phyloP scores from a whole-genome alignment of 2,329 filamentous ascomycete genomes.

The Pochonia chlamydosporia region DNA sequence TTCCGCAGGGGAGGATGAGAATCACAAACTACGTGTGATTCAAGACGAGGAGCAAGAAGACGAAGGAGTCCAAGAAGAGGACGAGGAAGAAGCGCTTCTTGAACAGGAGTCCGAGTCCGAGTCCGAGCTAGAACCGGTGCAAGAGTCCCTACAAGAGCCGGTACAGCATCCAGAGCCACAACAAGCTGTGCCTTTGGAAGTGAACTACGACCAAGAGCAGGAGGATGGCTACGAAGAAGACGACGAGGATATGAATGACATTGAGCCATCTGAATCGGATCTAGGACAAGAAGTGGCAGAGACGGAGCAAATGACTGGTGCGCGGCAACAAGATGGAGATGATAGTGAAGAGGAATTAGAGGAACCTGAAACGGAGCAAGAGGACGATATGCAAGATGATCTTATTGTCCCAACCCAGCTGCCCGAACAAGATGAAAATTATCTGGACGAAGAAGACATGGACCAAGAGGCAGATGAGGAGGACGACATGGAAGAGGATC shows the following conservation, averaged over 20 bases:
- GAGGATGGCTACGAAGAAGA: constrained; percentile 10
- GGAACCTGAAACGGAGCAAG: no score
- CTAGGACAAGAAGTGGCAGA: background rate
- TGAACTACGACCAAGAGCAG: background rate
- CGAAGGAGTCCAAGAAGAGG: constrained; percentile 6
- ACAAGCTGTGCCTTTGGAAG: constrained; percentile 2
- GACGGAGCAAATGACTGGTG: background rate
- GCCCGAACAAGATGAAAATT: background rate
- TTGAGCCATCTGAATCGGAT: background rate
- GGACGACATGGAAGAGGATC: background rate
- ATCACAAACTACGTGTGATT: background rate
- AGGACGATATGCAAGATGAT: constrained; percentile 6
- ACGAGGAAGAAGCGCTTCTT: constrained; percentile 2
- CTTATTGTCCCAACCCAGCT: background rate
- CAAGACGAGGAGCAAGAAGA: background rate
- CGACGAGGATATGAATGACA: background rate
- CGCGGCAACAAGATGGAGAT: background rate
- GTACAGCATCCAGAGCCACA: no score
- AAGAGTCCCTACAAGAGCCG: no score
- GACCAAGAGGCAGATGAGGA: background rate
- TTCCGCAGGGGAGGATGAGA: background rate
- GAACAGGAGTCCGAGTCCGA: background rate
- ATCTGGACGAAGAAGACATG: background rate
- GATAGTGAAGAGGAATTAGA: background rate
- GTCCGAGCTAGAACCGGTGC: background rate